Conservation (phyloP, 2,329 filamentous ascomycete genomes). For the Aspergillus pseudotamarii region DNA sequence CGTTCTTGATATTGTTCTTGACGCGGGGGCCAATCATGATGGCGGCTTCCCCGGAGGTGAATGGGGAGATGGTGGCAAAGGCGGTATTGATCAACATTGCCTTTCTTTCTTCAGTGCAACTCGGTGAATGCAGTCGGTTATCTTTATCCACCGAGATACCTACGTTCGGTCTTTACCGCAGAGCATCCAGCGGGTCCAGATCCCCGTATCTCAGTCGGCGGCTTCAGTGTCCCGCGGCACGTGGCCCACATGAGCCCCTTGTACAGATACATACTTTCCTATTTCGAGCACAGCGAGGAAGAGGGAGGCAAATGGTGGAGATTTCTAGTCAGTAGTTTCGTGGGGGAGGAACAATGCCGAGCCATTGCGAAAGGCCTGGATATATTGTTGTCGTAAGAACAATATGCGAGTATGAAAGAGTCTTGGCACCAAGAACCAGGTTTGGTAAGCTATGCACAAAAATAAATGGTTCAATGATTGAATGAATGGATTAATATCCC, state of each 20-base stretch:
- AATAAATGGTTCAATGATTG: background rate
- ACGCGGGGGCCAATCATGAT: background rate
- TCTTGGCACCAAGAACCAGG: background rate
- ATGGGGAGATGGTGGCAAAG: background rate
- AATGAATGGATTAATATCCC: background rate
- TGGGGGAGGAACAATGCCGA: background rate
- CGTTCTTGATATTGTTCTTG: slow-evolving; percentile 3
- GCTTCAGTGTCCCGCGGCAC: background rate
- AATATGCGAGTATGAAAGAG: background rate
- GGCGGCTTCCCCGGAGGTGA: background rate
- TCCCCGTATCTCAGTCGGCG: background rate
- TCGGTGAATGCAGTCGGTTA: background rate
- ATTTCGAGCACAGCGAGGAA: background rate
- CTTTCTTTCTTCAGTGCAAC: background rate
- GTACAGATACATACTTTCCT: background rate
- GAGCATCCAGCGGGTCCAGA: background rate
- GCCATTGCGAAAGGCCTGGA: background rate
- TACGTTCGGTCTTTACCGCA: background rate
- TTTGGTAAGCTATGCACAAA: background rate
- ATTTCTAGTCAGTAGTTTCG: background rate
- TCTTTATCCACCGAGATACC: background rate
- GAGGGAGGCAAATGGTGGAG: background rate
- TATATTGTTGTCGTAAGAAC: background rate
- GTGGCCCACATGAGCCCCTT: background rate
- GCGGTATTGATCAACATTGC: background rate